A percentile compares a stretch with the other conserved stretches of the same genome.
phyloP scores from a whole-genome alignment of 441 rosid species.

The Adansonia madagascariensis region DNA sequence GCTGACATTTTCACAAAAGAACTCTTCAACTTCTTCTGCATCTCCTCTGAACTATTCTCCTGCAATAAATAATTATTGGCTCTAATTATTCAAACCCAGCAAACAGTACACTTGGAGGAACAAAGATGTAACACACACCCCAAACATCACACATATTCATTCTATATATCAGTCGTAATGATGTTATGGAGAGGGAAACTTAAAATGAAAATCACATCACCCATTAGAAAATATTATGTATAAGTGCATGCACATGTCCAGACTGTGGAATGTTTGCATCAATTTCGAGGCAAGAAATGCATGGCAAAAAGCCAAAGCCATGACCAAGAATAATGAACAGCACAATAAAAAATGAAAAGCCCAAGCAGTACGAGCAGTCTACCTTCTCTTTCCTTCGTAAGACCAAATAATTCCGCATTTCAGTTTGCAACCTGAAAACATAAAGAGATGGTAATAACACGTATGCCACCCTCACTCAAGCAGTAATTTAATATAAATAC shows the following conservation, averaged over 20 bases:
- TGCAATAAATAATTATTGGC: constrained; percentile 43
- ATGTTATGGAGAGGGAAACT: constrained; percentile 6
- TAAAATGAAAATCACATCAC: neutral
- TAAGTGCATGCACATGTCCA: neutral
- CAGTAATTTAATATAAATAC: constrained; percentile 41
- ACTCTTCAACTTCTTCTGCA: constrained; percentile 46
- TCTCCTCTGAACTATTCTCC: constrained; percentile 61
- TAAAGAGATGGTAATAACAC: constrained; percentile 29
- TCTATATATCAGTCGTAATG: neutral
- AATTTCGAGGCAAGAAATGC: neutral
- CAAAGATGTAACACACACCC: neutral
- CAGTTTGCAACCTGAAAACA: constrained; percentile 74
- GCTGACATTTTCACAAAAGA: constrained; percentile 72
- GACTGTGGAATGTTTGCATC: neutral
- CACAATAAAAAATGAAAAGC: neutral
- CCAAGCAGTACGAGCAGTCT: constrained; percentile 20
- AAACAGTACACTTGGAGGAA: neutral
- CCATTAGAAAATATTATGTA: neutral
- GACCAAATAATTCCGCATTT: constrained; percentile 68
- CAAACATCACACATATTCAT: neutral
- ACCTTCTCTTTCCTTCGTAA: constrained; percentile 74
- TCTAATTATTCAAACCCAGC: constrained; percentile 27
- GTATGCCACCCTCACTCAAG: constrained; percentile 27
- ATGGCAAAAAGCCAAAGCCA: neutral
- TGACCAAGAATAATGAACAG: neutral